Base-by-base conservation (phyloP, 768 basidiomycete genomes). In the Lactifluus subvellereus region DNA sequence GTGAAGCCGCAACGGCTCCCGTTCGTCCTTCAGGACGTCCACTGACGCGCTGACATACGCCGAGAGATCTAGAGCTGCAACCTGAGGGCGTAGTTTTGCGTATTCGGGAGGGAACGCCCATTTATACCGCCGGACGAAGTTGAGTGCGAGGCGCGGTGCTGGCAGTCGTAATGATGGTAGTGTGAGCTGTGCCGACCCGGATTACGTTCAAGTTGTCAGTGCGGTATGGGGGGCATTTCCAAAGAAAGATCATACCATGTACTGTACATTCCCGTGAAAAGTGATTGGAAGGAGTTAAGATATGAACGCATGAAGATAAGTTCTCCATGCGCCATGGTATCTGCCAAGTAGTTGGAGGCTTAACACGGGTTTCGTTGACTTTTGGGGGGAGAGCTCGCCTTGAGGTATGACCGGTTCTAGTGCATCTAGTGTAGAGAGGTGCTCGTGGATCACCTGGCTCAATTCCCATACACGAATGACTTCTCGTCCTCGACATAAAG, bases 401-500 rank as follows among this genome's bases (percentile, higher is more conserved):
- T 75, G 66, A 42, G 74, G 71, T 6, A 83, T 69, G 11, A 75
- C 71, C 2, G 69, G 65, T 16, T 80, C 53, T 49, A 89, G 58
- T 16, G 74, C 71, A 57, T 88, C 84, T 59, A 89, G 71, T 61
- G 76, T 80, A 3, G 73, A 72, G 9, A 88, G 69, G 66, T 90
- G 85, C 27, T 72, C 72, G 20, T 85, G 82, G 1, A 87, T 74
- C 3, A 91, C 79, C 49, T 80, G 78, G 3, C 80, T 71, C 6
- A 77, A 75, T 69, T 89, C 89, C 86, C 89, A 91, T 92, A 91
- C 2, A 89, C 86, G 64, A 90, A 83, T 0, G 86, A 77, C 38
- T 77, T 81, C 69, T 94, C 91, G 48, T 87, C 82, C 0, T 78
- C 72, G 22, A 82, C 77, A 68, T 91, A 90, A 6, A 94, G 72